Base-by-base conservation (phyloP, 768 basidiomycete species). In the Serendipita sp. region DNA sequence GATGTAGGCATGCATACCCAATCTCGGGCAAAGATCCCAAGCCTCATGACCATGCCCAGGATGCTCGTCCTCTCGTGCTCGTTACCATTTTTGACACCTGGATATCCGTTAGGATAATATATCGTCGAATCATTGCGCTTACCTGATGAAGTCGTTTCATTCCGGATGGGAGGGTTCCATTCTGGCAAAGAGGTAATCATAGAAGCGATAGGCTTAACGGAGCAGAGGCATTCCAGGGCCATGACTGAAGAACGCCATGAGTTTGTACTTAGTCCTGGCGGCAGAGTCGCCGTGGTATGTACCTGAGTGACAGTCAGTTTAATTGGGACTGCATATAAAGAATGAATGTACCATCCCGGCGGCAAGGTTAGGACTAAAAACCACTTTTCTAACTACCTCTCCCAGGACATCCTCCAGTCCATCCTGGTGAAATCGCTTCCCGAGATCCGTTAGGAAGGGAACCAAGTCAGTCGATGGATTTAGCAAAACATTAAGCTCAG, bases 11-110 rank as follows among this genome's bases (percentile, higher is more conserved):
- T 14, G 64, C 69, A 74, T 70, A 94, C 87, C 84, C 90, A 94
- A 79, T 98, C 88, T 62, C 82, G 75, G n/a, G 84, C 80, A 70
- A 95, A 97, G 3, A 93, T 83, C 42, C 87, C 86, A 61, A 98
- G 76, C 34, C 92, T 77, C 65, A 87, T 82, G 28, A 97, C 72
- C 0, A 91, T 92, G 0, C 96, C 96, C 66, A 98, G 74, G 44
- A 97, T 74, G 58, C 84, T 88, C 65, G 72, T 67, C 13, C 62
- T 74, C 72, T 91, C 89, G 0, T 58, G 53, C 24, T 58, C 53
- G 11, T 33, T 58, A 31, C 53, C 53, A 58, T 58, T 58, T 33
- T 28, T 58, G 20, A 58, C 53, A 22, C 53, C 53, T 58, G 9
- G 0, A 4, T n/a, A 30, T 11, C 1, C 3, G 2, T 28, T 22